Base-by-base conservation (phyloP, 257 asterid genomes). In the Primulina huaijiensis region DNA sequence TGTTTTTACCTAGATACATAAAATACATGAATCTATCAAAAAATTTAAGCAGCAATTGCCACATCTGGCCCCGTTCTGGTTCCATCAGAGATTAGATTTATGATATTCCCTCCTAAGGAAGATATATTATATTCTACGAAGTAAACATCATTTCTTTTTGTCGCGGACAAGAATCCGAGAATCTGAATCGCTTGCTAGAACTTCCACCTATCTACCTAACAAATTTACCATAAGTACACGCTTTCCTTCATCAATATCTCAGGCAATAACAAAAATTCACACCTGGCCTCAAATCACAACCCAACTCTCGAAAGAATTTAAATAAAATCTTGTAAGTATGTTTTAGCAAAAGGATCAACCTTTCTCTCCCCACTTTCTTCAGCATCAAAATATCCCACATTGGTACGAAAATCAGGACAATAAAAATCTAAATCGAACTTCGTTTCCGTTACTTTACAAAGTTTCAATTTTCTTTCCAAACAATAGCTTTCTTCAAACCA, bases 181-280 rank as follows among this genome's bases (percentile, higher is more conserved):
- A 50, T 50, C 56, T 16, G 20, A 50, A 16, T 50, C 7, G 8
- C 56, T 50, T 50, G 20, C 20, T 4, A 50, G 56, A 50, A 4
- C 56, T 50, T 50, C 56, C n/a, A 50, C 56, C 6, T 50, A 67
- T 31, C 14, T 17, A 43, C 4, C 1, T 3, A 5, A 4, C 11
- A 25, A 14, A 66, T 16, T 27, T 10, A 31, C 37, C 5, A 53
- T 7, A 23, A 33, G 21, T 56, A 20, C 12, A 57, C 56, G 64
- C 64, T 53, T 57, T 21, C 9, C 12, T 40, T 74, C 69, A 21
- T 62, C 67, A n/a, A 61, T 62, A 64, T 17, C 14, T 34, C 30
- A 27, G 53, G 34, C 76, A 33, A 27, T 61, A 46, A 12, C 53
- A 43, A 58, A 14, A 12, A 53, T 58, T 23, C 33, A 52, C 17